A percentile compares a stretch with the other conserved stretches of the same genome.
These are phyloP conservation scores for Thelonectria blattea DNA, from an alignment of 2,329 filamentous ascomycete species.

Conservation along the genomic window DNA sequence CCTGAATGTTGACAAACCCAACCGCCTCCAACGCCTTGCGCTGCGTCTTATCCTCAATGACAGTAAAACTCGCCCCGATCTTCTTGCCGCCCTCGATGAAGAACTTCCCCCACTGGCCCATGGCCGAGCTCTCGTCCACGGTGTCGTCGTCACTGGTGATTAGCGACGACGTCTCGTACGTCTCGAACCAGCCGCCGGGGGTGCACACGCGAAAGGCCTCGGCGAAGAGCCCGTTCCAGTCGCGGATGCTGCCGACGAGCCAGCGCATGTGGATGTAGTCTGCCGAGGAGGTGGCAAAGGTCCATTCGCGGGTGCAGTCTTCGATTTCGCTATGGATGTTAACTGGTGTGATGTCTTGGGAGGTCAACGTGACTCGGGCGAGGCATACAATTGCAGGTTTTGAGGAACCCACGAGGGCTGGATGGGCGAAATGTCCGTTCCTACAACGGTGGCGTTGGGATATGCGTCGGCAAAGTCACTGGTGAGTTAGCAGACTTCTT, in stretches of 20 bases:
- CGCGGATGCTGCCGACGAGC: conserved; percentile 19
- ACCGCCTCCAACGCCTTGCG: conserved; percentile 17
- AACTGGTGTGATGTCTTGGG: not conserved
- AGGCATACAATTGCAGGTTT: conserved; percentile 4
- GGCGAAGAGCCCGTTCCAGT: conserved; percentile 15
- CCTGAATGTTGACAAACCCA: conserved; percentile 19
- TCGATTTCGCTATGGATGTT: conserved; percentile 14
- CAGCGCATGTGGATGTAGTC: conserved; percentile 25
- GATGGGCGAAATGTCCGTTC: conserved; percentile 21
- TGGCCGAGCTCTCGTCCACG: conserved; percentile 4
- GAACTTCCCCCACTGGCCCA: conserved; percentile 23
- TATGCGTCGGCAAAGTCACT: conserved; percentile 22
- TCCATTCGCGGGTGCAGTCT: conserved; percentile 23
- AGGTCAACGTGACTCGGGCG: too few species aligned
- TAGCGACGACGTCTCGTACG: conserved; percentile 13
- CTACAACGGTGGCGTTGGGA: conserved; percentile 5
- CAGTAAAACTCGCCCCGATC: conserved; percentile 10
- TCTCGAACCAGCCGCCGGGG: conserved; percentile 22
- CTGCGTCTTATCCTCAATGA: conserved; percentile 11
- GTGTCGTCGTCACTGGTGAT: conserved; percentile 19
- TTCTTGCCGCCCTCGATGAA: conserved; percentile 21
- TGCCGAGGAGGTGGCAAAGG: conserved; percentile 2
- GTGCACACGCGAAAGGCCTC: conserved; percentile 14
- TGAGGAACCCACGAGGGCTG: conserved; percentile 16
- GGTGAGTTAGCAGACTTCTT: too few species aligned